These are phyloP conservation scores for Hymenoscyphus infarciens DNA, from an alignment of 2,329 filamentous ascomycete species.

Conservation along the genomic window DNA sequence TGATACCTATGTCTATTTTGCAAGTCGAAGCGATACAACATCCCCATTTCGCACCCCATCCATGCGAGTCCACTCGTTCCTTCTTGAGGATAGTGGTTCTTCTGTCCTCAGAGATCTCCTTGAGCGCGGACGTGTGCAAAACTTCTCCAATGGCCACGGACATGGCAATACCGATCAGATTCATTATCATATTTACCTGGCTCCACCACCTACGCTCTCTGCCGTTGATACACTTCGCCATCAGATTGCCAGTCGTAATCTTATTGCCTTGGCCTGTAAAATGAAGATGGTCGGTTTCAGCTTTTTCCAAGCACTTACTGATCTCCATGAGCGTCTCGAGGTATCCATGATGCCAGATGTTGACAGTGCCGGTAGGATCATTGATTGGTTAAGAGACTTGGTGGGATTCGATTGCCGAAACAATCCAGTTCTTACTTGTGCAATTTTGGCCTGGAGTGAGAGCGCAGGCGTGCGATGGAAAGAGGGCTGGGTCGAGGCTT, in stretches of 20 bases:
- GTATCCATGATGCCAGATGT: slow-evolving; percentile 53
- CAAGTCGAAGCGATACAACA: slow-evolving; percentile 38
- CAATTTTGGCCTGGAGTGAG: slow-evolving; percentile 64
- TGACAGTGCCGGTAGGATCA: slow-evolving; percentile 56
- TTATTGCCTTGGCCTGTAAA: slow-evolving; percentile 62
- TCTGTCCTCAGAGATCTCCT: slow-evolving; percentile 50
- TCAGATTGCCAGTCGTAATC: slow-evolving; percentile 65
- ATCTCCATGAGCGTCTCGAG: slow-evolving; percentile 59
- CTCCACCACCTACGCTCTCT: slow-evolving; percentile 49
- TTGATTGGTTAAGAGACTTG: slow-evolving; percentile 56
- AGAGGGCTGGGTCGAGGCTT: slow-evolving; percentile 65
- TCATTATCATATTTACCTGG: slow-evolving; percentile 61
- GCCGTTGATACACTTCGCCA: slow-evolving; percentile 50
- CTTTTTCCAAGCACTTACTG: slow-evolving; percentile 58
- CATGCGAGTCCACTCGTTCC: slow-evolving; percentile 55
- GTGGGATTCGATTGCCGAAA: slow-evolving; percentile 63
- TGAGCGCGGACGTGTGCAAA: slow-evolving; percentile 50
- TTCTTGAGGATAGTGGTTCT: slow-evolving; percentile 56
- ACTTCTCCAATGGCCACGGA: slow-evolving; percentile 40
- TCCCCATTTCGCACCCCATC: slow-evolving; percentile 43
- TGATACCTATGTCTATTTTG: slow-evolving; percentile 56
- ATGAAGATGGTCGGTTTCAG: slow-evolving; percentile 63
- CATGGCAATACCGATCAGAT: slow-evolving; percentile 46
- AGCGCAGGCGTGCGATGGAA: slow-evolving; percentile 57
- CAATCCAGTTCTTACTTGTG: slow-evolving; percentile 56